Percentiles rank a stretch among this genome's conserved stretches.
These are phyloP conservation scores for Erodium moschatum DNA, from an alignment of 441 rosid genomes.

Conservation along the genomic window DNA sequence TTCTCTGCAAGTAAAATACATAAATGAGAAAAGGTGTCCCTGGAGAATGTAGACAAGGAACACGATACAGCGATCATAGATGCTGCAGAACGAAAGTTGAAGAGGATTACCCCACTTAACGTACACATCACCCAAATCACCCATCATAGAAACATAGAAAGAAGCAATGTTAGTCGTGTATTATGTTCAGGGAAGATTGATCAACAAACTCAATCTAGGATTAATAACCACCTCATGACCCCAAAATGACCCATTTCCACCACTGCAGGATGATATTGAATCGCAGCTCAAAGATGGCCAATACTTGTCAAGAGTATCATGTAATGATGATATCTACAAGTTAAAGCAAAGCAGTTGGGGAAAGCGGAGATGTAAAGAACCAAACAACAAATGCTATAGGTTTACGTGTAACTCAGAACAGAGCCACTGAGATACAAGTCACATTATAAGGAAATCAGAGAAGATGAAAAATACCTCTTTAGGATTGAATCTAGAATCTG, in stretches of 20 bases:
- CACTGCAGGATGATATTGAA: constrained; percentile 55
- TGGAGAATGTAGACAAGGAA: constrained; percentile 7
- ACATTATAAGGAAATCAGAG: not conserved
- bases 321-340: constrained; percentile 58
- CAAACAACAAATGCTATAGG: constrained; percentile 2
- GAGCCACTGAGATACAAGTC: too few species aligned
- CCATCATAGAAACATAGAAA: constrained; percentile 29
- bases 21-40: not conserved
- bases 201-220: not conserved
- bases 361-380: not conserved
- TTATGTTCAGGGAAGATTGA: constrained; percentile 14
- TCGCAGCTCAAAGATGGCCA: constrained; percentile 86
- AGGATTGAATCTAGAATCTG: constrained; percentile 41
- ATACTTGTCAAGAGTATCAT: constrained; percentile 49
- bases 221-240: constrained; percentile 62
- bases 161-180: constrained; percentile 32
- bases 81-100: constrained; percentile 20
- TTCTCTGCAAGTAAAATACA: constrained; percentile 52
- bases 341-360: constrained; percentile 5
- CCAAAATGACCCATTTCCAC: constrained; percentile 82
- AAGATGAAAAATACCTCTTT: constrained; percentile 43
- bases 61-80: constrained; percentile 9
- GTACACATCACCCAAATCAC: constrained; percentile 24
- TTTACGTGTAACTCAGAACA: too few species aligned
- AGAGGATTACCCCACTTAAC: constrained; percentile 81